phyloP scores from a whole-genome alignment of 139 green algal genomes.

The Haematococcus lacustris region DNA sequence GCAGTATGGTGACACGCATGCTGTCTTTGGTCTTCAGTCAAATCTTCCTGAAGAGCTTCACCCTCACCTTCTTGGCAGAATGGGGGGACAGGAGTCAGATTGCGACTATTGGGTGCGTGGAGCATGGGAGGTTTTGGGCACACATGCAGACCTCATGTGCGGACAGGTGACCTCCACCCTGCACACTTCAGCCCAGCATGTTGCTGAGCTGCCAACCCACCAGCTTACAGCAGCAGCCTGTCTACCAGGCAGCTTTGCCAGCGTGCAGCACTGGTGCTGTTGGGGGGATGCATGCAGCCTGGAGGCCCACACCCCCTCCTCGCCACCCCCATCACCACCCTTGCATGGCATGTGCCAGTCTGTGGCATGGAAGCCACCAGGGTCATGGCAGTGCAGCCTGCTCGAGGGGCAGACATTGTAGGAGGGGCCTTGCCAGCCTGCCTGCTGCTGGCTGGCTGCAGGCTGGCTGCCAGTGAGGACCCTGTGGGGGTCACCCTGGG shows the following conservation, averaged over 20 bases:
- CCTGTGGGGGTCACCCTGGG: constrained; percentile 87
- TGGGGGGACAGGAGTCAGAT: constrained; percentile 98
- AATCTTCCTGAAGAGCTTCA: constrained; percentile 92
- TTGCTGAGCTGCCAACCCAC: neutral
- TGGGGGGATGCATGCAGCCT: neutral
- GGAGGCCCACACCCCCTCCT: neutral
- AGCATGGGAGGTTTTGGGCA: constrained; percentile 31
- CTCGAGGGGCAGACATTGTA: neutral
- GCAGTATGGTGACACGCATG: neutral
- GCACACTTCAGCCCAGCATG: neutral
- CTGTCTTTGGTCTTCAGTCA: too few species aligned
- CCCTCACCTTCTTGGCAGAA: constrained; percentile 96
- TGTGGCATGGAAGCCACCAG: neutral
- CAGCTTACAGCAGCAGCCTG: neutral
- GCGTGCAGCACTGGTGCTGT: neutral
- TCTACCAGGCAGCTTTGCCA: neutral
- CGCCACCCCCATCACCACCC: neutral
- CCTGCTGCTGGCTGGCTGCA: constrained; percentile 11
- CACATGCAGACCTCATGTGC: neutral
- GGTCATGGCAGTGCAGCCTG: neutral
- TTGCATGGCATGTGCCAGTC: neutral
- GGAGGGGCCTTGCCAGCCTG: neutral
- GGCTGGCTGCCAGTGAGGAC: constrained; percentile 81
- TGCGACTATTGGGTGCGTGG: constrained; percentile 65
- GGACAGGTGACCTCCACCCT: neutral